These are phyloP conservation scores for Grigorovia yakushimaensis DNA, from an alignment of 805 yeast genomes.

Conservation along the genomic window DNA sequence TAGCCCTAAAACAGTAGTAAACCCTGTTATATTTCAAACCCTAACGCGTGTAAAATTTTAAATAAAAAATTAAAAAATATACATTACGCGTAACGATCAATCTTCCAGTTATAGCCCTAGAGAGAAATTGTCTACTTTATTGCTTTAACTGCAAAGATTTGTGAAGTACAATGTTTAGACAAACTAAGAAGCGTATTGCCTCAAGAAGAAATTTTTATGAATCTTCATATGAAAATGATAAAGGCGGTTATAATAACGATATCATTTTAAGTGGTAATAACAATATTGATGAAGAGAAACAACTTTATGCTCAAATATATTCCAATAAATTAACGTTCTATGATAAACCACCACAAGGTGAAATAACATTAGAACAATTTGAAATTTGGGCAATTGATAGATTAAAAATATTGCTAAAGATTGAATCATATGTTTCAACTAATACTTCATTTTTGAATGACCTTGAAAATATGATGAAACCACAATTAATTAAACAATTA, in stretches of 20 bases:
- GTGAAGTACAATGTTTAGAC: constrained; percentile 58
- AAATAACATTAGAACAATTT: constrained; percentile 84
- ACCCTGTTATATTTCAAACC: too few species aligned
- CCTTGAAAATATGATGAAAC: constrained; percentile 53
- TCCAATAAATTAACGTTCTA: constrained; percentile 66
- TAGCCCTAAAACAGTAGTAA: too few species aligned
- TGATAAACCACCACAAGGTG: constrained; percentile 65
- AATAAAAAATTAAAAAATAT: too few species aligned
- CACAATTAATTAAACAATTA: constrained; percentile 50
- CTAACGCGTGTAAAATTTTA: too few species aligned
- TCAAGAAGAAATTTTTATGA: constrained; percentile 53
- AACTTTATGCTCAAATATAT: constrained; percentile 34
- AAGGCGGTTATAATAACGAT: not conserved
- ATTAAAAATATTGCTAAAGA: constrained; percentile 69
- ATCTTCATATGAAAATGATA: constrained; percentile 22
- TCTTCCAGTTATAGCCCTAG: too few species aligned
- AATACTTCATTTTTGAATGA: constrained; percentile 52
- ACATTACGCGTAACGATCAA: too few species aligned
- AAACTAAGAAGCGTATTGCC: constrained; percentile 61
- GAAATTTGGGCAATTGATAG: constrained; percentile 95
- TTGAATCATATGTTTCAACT: constrained; percentile 65
- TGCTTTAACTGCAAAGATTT: too few species aligned
- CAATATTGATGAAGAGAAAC: constrained; percentile 23
- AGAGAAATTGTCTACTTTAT: too few species aligned
- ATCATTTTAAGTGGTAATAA: not conserved